phyloP scores from a whole-genome alignment of 495 filamentous ascomycete genomes.

The Neurospora sp. region DNA sequence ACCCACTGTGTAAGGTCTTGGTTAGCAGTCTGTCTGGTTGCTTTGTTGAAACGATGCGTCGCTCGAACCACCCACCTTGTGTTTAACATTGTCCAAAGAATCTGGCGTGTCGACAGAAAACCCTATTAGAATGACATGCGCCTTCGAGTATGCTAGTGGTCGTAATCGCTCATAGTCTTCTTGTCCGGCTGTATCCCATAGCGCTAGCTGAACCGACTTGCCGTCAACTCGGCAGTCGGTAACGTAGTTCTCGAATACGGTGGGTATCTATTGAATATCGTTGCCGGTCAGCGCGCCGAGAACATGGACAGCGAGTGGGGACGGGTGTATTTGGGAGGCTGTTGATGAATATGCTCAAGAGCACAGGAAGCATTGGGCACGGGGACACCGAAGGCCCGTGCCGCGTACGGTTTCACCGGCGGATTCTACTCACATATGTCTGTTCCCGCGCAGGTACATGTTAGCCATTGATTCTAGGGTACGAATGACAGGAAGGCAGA shows the following conservation, averaged over 20 bases:
- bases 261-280: slow-evolving; percentile 62
- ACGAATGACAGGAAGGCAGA: background rate
- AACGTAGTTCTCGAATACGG: slow-evolving; percentile 99
- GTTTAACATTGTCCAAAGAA: slow-evolving; percentile 95
- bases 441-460: slow-evolving; percentile 16
- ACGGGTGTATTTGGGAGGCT: background rate
- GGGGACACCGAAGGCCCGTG: background rate
- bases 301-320: background rate
- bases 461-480: slow-evolving; percentile 5
- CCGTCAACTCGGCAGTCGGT: slow-evolving; percentile 98
- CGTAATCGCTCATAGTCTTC: slow-evolving; percentile 96
- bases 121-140: slow-evolving; percentile 93
- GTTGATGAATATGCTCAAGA: background rate
- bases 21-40: slow-evolving; percentile 1
- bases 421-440: slow-evolving; percentile 57
- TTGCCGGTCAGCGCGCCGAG: background rate
- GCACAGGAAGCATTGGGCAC: background rate
- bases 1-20: slow-evolving; percentile 60
- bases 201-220: slow-evolving; percentile 90
- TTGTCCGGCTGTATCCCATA: slow-evolving; percentile 99
- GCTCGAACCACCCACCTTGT: slow-evolving; percentile 56
- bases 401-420: background rate
- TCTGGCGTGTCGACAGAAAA: slow-evolving; percentile 94
- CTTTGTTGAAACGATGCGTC: background rate
- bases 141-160: slow-evolving; percentile 92